Evolutionary conservation across 2,329 filamentous ascomycete genomes (phyloP).

Genomic region (Epichloe gansuensis): DNA sequence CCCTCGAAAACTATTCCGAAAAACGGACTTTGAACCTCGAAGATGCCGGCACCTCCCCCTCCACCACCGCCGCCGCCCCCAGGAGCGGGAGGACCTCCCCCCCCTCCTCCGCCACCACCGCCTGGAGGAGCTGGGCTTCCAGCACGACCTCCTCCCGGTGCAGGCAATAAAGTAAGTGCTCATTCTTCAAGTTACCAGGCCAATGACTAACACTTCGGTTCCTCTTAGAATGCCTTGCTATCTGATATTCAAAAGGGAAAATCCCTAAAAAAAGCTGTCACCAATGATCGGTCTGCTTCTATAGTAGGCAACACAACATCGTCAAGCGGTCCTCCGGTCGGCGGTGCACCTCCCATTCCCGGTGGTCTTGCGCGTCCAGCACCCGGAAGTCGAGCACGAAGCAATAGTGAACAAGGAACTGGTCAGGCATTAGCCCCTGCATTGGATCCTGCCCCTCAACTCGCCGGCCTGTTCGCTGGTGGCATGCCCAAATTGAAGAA

Average conservation of each 20-base stretch:
- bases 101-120: constrained; percentile 48
- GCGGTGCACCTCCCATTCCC: constrained; percentile 67
- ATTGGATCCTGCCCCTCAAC: constrained; percentile 53
- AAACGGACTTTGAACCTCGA: neutral
- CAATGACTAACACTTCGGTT: constrained; percentile 5
- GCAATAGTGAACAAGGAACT: constrained; percentile 65
- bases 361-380: constrained; percentile 59
- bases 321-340: constrained; percentile 45
- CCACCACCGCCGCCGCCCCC: constrained; percentile 62
- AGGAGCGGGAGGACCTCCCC: constrained; percentile 44
- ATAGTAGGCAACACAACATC: constrained; percentile 30
- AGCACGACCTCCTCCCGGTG: constrained; percentile 40
- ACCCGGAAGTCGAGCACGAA: constrained; percentile 58
- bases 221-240: constrained; percentile 63
- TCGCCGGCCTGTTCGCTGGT: constrained; percentile 79
- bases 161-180: constrained; percentile 49
- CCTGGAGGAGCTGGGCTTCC: constrained; percentile 36
- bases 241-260: constrained; percentile 76
- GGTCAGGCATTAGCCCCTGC: constrained; percentile 27
- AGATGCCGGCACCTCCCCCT: constrained; percentile 42
- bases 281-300: constrained; percentile 87
- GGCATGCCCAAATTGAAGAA: constrained; percentile 95
- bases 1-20: neutral
- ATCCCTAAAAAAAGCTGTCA: constrained; percentile 69
- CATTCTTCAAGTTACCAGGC: neutral